Percentiles rank a stretch among this genome's conserved stretches.
These are phyloP conservation scores for Apiosordaria backusii DNA, from an alignment of 495 filamentous ascomycete species.

Conservation along the genomic window DNA sequence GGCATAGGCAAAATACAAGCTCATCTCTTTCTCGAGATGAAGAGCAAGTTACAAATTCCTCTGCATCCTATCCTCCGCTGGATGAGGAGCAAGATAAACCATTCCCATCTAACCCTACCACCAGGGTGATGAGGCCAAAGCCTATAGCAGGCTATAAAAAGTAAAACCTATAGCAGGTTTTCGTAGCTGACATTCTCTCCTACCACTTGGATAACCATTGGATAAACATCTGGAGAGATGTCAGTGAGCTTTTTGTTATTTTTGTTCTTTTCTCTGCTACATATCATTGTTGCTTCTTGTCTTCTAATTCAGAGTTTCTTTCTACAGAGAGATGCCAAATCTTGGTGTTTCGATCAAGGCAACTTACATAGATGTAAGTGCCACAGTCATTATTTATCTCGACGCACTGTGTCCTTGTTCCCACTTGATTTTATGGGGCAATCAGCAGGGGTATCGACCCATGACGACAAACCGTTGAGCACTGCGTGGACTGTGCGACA, in stretches of 20 bases:
- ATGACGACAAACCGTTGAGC: neutral
- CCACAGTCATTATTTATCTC: neutral
- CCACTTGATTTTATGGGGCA: neutral
- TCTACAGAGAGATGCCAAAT: too few relatives aligned
- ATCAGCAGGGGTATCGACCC: neutral
- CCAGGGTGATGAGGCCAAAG: too few relatives aligned
- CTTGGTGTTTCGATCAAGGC: too few relatives aligned
- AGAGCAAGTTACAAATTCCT: too few relatives aligned
- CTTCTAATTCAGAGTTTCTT: too few relatives aligned
- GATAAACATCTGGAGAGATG: neutral
- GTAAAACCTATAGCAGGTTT: neutral
- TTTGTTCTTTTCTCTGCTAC: too few relatives aligned
- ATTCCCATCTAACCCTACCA: too few relatives aligned
- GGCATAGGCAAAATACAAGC: neutral
- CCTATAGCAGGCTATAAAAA: neutral
- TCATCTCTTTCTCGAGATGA: neutral
- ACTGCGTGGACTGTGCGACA: neutral
- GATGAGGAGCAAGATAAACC: neutral
- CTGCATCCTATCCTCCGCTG: too few relatives aligned
- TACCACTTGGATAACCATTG: too few relatives aligned
- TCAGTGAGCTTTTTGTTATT: neutral
- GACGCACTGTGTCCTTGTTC: neutral
- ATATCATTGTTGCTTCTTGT: too few relatives aligned
- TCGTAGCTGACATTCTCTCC: neutral
- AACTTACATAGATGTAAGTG: neutral